phyloP scores from a whole-genome alignment of 352 stramenopile genomes.

The Globisporangium carolinianum region DNA sequence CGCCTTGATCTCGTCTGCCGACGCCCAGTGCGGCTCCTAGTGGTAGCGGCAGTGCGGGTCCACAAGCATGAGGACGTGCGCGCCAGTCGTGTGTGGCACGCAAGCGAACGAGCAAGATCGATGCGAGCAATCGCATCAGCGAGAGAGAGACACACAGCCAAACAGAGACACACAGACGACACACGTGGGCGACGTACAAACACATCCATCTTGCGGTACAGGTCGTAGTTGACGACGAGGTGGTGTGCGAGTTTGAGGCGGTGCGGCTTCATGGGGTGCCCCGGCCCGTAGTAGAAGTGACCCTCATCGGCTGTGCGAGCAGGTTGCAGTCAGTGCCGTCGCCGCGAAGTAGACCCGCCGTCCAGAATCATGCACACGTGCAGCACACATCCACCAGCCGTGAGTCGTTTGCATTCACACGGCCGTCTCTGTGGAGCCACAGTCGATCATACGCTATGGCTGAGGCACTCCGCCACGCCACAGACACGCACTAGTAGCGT shows the following conservation, averaged over 20 bases:
- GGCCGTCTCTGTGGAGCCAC: too few species aligned
- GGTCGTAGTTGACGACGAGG: constrained; percentile 96
- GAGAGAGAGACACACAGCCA: neutral
- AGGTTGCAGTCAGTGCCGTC: too few species aligned
- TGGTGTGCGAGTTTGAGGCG: constrained; percentile 98
- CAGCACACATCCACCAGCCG: too few species aligned
- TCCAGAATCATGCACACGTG: constrained; percentile 3
- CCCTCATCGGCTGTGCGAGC: constrained; percentile 84
- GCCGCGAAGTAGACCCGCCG: too few species aligned
- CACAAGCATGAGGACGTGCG: too few species aligned
- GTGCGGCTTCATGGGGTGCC: constrained; percentile 97
- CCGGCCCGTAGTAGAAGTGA: constrained; percentile 95
- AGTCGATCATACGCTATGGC: too few species aligned
- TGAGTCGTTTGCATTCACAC: too few species aligned
- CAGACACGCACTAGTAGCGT: too few species aligned
- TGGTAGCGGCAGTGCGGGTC: neutral
- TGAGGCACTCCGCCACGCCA: too few species aligned
- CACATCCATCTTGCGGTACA: constrained; percentile 99
- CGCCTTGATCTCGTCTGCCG: constrained; percentile 90
- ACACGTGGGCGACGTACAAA: constrained; percentile 66
- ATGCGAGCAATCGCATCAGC: neutral
- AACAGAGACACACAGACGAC: neutral
- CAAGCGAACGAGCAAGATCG: neutral
- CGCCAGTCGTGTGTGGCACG: too few species aligned
- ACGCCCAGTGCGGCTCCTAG: constrained; percentile 76